Base-by-base conservation (phyloP, 305 asterid genomes). In the Nicotiana rustica region DNA sequence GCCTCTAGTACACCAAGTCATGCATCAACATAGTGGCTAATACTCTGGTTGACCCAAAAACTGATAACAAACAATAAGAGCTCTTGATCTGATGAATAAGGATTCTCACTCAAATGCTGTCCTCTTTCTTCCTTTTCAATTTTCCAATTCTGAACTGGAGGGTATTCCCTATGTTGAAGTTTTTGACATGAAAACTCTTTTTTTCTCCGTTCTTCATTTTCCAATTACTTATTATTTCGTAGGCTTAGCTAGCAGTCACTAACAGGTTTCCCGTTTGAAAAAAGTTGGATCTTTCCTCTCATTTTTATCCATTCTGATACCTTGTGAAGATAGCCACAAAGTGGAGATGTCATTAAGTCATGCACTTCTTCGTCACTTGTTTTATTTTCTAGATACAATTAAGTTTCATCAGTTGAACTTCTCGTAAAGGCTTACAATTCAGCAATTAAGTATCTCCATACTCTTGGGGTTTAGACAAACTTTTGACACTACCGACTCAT, bases 1-100 rank as follows among this genome's bases (percentile, higher is more conserved):
- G n/a, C 18, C 5, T 29, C 70, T 29, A 70, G 59, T 70, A 18
- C 35, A 41, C 18, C 35, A 41, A 41, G 35, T 69, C 77, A 13
- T 69, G 57, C 77, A 69, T 68, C 77, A 41, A 10, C 5, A 25
- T 41, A 3, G 3, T 41, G 44, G 59, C 10, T 18, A 70, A 70
- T 41, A 70, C 59, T 70, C 3, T 5, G 12, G 21, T 10, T 10
- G 35, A n/a, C 35, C 59, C 35, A 70, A 70, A 70, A 70, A 38
- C n/a, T 41, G 21, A 52, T 70, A 70, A 70, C 29, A 41, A 18
- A 69, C 77, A 18, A 10, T 41, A 70, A 10, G 78, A 70, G 78
- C 59, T 41, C 18, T 41, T 10, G 31, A 5, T 70, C 78, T 70
- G 41, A 18, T 41, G 35, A 70, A 18, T 70, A 0, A n/a, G 59